A percentile compares a stretch with the other conserved stretches of the same genome.
Evolutionary conservation across 2,329 filamentous ascomycete species (phyloP).

Genomic region (Neonectria neomacrospora): DNA sequence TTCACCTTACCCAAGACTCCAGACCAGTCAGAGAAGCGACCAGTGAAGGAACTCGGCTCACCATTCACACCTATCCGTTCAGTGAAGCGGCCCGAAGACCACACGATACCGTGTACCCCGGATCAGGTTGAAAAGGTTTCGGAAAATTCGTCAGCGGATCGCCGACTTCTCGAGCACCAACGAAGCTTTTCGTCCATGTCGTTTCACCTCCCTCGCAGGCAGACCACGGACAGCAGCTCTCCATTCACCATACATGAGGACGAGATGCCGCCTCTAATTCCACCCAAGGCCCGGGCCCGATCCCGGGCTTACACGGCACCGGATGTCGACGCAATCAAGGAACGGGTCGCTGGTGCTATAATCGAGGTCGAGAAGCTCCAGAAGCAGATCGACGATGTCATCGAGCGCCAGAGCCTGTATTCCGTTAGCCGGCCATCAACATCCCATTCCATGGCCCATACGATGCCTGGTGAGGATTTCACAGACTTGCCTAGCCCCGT

Average conservation of each 20-base stretch:
- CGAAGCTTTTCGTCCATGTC: slow-evolving; percentile 64
- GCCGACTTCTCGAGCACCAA: slow-evolving; percentile 49
- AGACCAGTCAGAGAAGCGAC: slow-evolving; percentile 6
- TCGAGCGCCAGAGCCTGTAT: slow-evolving; percentile 70
- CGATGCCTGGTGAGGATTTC: slow-evolving; percentile 47
- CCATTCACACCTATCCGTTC: slow-evolving; percentile 15
- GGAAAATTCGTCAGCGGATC: slow-evolving; percentile 36
- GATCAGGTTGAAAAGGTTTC: slow-evolving; percentile 10
- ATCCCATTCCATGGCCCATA: slow-evolving; percentile 53
- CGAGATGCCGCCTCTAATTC: slow-evolving; percentile 51
- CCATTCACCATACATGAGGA: slow-evolving; percentile 40
- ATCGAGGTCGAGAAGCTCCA: slow-evolving; percentile 68
- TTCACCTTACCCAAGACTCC: slow-evolving; percentile 11
- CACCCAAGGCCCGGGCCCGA: slow-evolving; percentile 54
- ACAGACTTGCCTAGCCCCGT: slow-evolving; percentile 21
- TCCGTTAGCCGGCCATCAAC: slow-evolving; percentile 64
- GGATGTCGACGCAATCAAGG: slow-evolving; percentile 62
- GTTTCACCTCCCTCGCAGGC: slow-evolving; percentile 65
- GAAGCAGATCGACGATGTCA: slow-evolving; percentile 68
- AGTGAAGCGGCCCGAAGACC: slow-evolving; percentile 3
- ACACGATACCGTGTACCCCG: slow-evolving; percentile 6
- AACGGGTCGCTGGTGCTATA: slow-evolving; percentile 67
- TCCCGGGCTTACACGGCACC: slow-evolving; percentile 58
- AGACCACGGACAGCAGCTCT: slow-evolving; percentile 44
- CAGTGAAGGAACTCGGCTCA: slow-evolving; percentile 8